Conservation (phyloP, 1,284 basidiomycete species). For the Leccinum solheimii region DNA sequence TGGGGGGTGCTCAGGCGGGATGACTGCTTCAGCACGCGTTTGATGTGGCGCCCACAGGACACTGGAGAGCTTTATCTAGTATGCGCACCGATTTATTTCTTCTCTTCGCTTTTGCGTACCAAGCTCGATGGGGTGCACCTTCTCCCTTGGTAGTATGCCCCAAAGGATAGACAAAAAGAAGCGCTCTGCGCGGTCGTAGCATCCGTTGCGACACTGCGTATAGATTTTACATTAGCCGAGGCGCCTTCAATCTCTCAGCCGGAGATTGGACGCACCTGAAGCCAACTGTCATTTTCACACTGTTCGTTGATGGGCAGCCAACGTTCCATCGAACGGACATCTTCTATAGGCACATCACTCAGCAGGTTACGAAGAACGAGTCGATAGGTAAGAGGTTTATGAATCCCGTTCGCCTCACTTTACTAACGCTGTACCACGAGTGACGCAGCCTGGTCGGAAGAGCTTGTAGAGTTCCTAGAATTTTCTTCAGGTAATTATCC, state of each 20-base stretch:
- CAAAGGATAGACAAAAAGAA: constrained; percentile 53
- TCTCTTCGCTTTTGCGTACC: too few species aligned
- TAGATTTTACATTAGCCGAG: constrained; percentile 61
- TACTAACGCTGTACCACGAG: not conserved
- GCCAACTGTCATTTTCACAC: constrained; percentile 57
- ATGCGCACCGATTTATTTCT: constrained; percentile 24
- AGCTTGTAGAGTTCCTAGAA: constrained; percentile 48
- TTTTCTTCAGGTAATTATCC: constrained; percentile 63
- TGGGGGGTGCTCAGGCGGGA: too few species aligned
- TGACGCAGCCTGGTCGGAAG: not conserved
- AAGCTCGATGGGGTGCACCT: too few species aligned
- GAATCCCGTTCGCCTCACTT: not conserved
- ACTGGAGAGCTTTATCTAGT: constrained; percentile 74
- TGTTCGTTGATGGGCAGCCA: constrained; percentile 54
- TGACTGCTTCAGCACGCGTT: constrained; percentile 69
- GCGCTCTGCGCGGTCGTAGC: constrained; percentile 34
- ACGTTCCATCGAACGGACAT: constrained; percentile 57
- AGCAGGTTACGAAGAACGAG: constrained; percentile 2
- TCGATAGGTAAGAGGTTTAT: not conserved
- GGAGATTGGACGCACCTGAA: constrained; percentile 68
- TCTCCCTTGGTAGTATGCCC: too few species aligned
- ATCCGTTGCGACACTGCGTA: too few species aligned
- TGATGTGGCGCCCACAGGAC: constrained; percentile 72
- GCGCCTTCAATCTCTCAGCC: constrained; percentile 62
- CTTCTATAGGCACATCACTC: constrained; percentile 53